These are phyloP conservation scores for Aspergillus puulaauensis DNA, from an alignment of 2,329 filamentous ascomycete species.

Conservation along the genomic window DNA sequence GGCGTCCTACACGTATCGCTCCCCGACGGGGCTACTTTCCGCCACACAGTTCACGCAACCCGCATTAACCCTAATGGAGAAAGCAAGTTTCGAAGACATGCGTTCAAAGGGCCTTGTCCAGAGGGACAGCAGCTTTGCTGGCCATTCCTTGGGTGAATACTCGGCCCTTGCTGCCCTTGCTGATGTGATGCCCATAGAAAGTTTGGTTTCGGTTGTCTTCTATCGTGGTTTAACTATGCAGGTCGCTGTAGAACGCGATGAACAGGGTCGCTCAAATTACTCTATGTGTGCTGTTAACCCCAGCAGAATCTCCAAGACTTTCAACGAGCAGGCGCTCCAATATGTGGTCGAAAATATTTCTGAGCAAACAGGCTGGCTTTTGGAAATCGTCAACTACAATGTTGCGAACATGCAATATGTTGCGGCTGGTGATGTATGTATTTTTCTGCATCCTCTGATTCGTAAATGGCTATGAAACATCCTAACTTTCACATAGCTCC, in stretches of 20 bases:
- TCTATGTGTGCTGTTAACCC: slow-evolving; percentile 99
- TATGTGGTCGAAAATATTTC: slow-evolving; percentile 96
- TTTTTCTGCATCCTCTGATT: background rate
- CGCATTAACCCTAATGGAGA: slow-evolving; percentile 97
- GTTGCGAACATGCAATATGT: slow-evolving; percentile 71
- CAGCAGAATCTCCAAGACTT: slow-evolving; percentile 95
- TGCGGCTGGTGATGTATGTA: slow-evolving; percentile 60
- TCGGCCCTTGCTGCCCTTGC: slow-evolving; percentile 93
- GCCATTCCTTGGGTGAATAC: slow-evolving; percentile 97
- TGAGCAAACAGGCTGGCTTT: slow-evolving; percentile 88
- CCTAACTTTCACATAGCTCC: slow-evolving; percentile 45
- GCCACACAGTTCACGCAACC: slow-evolving; percentile 99
- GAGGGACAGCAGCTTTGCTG: slow-evolving; percentile 93
- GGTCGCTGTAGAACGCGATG: slow-evolving; percentile 96
- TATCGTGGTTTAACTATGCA: slow-evolving; percentile 99
- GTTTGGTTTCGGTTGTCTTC: slow-evolving; percentile 96
- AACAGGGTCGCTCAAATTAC: slow-evolving; percentile 91
- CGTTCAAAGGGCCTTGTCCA: slow-evolving; percentile 94
- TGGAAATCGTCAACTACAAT: slow-evolving; percentile 98
- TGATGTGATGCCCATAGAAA: slow-evolving; percentile 99
- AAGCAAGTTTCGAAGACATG: slow-evolving; percentile 99
- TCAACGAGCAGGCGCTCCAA: slow-evolving; percentile 95
- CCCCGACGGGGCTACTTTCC: slow-evolving; percentile 88
- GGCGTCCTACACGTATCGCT: slow-evolving; percentile 94
- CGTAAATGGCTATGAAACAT: background rate